Base-by-base conservation (phyloP, 1,284 basidiomycete species). In the Clitocybe nebularis region DNA sequence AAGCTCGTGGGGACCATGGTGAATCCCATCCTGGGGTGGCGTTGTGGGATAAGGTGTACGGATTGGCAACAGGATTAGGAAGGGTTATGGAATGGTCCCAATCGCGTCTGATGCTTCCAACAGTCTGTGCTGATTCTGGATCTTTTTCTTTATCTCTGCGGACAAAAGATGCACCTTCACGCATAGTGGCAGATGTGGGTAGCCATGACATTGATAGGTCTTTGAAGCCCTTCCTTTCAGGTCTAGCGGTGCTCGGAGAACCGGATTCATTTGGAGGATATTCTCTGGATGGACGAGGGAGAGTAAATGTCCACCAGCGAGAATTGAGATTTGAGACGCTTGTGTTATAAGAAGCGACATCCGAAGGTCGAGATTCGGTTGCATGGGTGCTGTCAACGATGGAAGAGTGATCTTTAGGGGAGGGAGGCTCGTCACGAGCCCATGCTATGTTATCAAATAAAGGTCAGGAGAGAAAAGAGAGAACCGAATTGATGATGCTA, bases 381-480 rank as follows among this genome's bases (percentile, higher is more conserved):
- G 53, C 45, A 47, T 47, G 57, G 45, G 54, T 47, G 49, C 61
- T 49, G 52, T 58, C 36, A 51, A 56, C 41, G 58, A 57, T 34
- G 16, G 61, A 55, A 8, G 63, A 57, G 23, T 67, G 64, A 40
- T 80, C 78, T 16, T 66, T 74, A 4, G 85, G 84, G 0, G 85
- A 87, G 5, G 84, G 83, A 2, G 86, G 85, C 54, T 89, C 87
- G 58, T 89, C 82, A 52, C 76, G 73, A 6, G 86, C 87, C 87
- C 87, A 89, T 43, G 87, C 86, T 89, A 51, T 26, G 43, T 44
- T 26, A 36, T 39, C 52, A 47, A 45, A 46, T 48, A 39, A 50
- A 50, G n/a, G 44, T 38, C 41, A 30, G 14, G 7, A 42, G 35
- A 33, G 36, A 39, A 40, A 33, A 36, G 25, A 23, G 36, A 37